Percentiles rank a stretch among this genome's conserved stretches.
Evolutionary conservation across 352 stramenopile species (phyloP).

Genomic region (Blastocystis sp.): DNA sequence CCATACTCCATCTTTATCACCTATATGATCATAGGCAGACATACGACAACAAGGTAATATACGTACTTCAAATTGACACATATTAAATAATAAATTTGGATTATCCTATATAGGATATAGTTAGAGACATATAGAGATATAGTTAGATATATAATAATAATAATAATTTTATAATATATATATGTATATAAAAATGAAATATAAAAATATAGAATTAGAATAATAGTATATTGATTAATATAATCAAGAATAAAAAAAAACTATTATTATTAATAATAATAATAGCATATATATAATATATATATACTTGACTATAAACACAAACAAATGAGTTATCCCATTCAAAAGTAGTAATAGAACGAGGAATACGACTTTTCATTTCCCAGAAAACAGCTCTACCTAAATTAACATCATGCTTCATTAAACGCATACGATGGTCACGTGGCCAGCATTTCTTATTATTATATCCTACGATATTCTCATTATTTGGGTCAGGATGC

Average conservation of each 20-base stretch:
- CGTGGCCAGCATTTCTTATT: slow-evolving; percentile 99
- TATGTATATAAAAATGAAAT: no score
- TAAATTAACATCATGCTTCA: slow-evolving; percentile 99
- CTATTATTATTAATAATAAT: no score
- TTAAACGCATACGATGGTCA: slow-evolving; percentile 92
- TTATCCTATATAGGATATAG: no score
- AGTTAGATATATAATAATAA: no score
- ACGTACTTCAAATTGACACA: slow-evolving; percentile 92
- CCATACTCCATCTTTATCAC: slow-evolving; percentile 95
- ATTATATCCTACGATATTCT: slow-evolving; percentile 98
- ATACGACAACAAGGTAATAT: slow-evolving; percentile 71
- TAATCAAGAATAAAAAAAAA: no score
- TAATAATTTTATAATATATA: no score
- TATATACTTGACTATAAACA: slow-evolving; percentile 94
- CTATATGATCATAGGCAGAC: slow-evolving; percentile 63
- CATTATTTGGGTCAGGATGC: slow-evolving; percentile 98
- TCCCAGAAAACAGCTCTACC: slow-evolving; percentile 96
- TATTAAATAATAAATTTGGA: slow-evolving; percentile 97
- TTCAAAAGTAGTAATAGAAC: slow-evolving; percentile 90
- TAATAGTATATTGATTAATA: no score
- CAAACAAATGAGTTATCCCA: slow-evolving; percentile 98
- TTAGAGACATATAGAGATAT: no score
- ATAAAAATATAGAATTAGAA: no score
- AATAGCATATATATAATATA: no score
- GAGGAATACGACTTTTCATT: slow-evolving; percentile 94